phyloP scores from a whole-genome alignment of 441 rosid species.

The Lepidium campestre region DNA sequence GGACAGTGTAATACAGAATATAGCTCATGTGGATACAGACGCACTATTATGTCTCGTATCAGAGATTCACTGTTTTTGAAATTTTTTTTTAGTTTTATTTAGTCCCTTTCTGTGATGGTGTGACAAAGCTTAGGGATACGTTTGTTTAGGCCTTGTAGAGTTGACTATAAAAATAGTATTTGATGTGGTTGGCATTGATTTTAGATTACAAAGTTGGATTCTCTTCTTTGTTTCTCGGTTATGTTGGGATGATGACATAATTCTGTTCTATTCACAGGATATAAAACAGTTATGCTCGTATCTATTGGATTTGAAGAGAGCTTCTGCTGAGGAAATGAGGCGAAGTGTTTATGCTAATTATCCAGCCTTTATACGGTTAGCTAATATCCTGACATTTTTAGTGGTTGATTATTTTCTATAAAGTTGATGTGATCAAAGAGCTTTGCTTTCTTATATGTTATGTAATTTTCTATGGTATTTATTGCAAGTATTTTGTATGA shows the following conservation, averaged over 20 bases:
- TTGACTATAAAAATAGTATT: neutral
- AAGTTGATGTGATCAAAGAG: neutral
- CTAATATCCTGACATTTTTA: neutral
- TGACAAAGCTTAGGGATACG: neutral
- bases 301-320: slow-evolving; percentile 90
- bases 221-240: neutral
- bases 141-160: neutral
- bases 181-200: neutral
- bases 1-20: neutral
- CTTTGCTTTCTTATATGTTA: neutral
- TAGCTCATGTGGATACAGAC: neutral
- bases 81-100: neutral
- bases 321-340: slow-evolving; percentile 99
- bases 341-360: slow-evolving; percentile 97
- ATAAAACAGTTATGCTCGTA: slow-evolving; percentile 69
- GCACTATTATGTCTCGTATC: neutral
- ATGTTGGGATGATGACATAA: neutral
- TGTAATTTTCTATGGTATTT: neutral
- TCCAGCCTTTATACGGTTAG: slow-evolving; percentile 89
- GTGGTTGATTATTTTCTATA: neutral
- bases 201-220: neutral
- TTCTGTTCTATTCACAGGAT: slow-evolving; percentile 47
- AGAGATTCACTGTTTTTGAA: neutral
- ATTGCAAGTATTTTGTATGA: neutral
- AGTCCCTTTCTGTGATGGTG: neutral